Percentiles rank a stretch among this genome's conserved stretches.
Evolutionary conservation across 2,329 filamentous ascomycete genomes (phyloP).

Genomic region (Ceratocystis cacaofunesta): DNA sequence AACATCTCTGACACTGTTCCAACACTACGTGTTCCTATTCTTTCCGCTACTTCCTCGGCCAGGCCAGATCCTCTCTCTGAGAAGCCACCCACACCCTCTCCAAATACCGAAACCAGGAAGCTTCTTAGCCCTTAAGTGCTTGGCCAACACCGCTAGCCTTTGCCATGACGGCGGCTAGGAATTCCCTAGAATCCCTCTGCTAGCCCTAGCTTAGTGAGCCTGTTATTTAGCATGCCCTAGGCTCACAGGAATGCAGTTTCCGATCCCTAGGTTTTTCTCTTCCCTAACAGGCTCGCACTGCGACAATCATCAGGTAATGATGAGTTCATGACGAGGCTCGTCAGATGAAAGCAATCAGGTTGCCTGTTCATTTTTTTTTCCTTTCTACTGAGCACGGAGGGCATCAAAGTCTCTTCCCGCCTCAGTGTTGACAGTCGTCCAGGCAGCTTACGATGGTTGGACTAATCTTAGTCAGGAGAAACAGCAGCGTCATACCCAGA

Average conservation of each 20-base stretch:
- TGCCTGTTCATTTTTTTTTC: background rate
- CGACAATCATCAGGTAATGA: background rate
- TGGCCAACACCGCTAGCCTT: background rate
- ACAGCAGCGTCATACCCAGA: background rate
- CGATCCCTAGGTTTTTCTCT: background rate
- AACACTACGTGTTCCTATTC: background rate
- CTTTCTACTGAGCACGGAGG: background rate
- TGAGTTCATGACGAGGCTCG: background rate
- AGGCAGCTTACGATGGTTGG: too few species aligned
- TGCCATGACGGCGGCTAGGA: background rate
- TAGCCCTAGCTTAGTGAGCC: background rate
- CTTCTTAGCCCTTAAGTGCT: background rate
- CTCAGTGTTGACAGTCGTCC: too few species aligned
- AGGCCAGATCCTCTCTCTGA: background rate
- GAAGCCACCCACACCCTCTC: background rate
- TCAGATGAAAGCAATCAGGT: background rate
- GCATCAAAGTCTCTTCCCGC: too few species aligned
- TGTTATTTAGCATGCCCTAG: background rate
- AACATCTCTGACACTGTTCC: background rate
- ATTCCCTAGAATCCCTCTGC: background rate
- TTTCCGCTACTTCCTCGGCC: background rate
- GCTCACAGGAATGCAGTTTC: background rate
- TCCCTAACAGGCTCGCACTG: background rate
- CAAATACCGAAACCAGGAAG: background rate
- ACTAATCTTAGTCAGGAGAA: background rate